Base-by-base conservation (phyloP, 2,329 filamentous ascomycete species). In the Alternaria rosae region DNA sequence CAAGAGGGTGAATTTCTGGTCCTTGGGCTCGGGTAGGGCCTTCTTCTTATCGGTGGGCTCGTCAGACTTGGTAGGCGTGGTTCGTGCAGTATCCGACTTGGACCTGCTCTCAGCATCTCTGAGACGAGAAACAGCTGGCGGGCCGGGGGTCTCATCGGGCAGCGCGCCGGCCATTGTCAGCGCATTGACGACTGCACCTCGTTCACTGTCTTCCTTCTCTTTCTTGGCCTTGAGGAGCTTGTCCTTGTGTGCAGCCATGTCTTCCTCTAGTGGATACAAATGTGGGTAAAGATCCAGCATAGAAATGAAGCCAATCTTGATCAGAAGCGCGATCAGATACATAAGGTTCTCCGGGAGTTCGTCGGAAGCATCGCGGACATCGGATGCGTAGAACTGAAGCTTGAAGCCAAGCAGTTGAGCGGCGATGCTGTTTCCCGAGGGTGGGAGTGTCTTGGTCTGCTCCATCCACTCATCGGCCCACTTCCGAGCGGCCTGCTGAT, bases 351-450 rank as follows among this genome's bases (percentile, higher is more conserved):
- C 92, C 0, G 95, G 95, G 3, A 98, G 85, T 3, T 89, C 85
- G 72, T 98, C 95, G 1, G 86, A 83, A 56, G 89, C 86, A 62
- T 92, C 88, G 58, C 94, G 88, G 35, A 91, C 89, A 26, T 89
- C 84, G 0, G 93, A 96, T 42, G 92, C 91, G 76, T 99, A 99
- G 79, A 97, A 99, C 13, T 92, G 92, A 53, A 99, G 86, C 80
- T 99, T 99, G 85, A 99, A 99, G 5, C 95, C 95, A 13, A 99
- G 88, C 4, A 99, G 86, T 77, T 98, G 95, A 28, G 96, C 96
- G 1, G 95, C 95, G 61, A 96, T 92, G 44, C 91, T 88, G 76
- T 97, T 99, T 28, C 96, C 95, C 28, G 87, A 85, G 1, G 94
- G 93, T 5, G 94, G 94, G 4, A 95, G 81, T 0, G 92, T 96